A percentile compares a stretch with the other conserved stretches of the same genome.
These are phyloP conservation scores for Aspergillus affinis DNA, from an alignment of 495 filamentous ascomycete species.

Conservation along the genomic window DNA sequence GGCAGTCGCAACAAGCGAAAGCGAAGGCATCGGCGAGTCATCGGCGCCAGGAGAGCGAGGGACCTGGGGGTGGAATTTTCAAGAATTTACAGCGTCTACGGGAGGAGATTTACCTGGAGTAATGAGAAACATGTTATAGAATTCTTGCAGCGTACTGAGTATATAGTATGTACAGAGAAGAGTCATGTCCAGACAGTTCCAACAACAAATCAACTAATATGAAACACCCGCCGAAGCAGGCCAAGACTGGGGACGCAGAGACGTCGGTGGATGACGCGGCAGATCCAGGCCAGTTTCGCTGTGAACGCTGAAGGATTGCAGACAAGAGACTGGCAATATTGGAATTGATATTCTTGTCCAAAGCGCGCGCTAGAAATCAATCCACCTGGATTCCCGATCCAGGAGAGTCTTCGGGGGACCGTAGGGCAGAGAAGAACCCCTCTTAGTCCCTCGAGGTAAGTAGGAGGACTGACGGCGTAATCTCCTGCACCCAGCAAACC, in stretches of 20 bases:
- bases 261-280: slow-evolving; percentile 18
- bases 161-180: background rate
- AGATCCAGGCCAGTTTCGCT: background rate
- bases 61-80: slow-evolving; percentile 71
- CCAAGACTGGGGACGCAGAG: slow-evolving; percentile 12
- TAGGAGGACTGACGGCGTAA: background rate
- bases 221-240: slow-evolving; percentile 9
- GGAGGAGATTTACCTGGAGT: slow-evolving; percentile 66
- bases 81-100: slow-evolving; percentile 77
- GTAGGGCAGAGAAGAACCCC: no score
- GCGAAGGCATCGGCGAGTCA: slow-evolving; percentile 21
- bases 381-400: background rate
- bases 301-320: no score
- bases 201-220: slow-evolving; percentile 4
- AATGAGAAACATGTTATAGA: slow-evolving; percentile 3
- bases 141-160: no score
- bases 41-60: slow-evolving; percentile 43
- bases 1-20: slow-evolving; percentile 16
- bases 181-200: background rate
- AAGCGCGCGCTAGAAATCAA: no score
- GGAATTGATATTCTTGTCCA: no score
- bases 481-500: background rate
- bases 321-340: no score
- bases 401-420: background rate
- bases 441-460: no score